Evolutionary conservation across 2,329 filamentous ascomycete species (phyloP).

Genomic region (Chalaropsis ovoidea): DNA sequence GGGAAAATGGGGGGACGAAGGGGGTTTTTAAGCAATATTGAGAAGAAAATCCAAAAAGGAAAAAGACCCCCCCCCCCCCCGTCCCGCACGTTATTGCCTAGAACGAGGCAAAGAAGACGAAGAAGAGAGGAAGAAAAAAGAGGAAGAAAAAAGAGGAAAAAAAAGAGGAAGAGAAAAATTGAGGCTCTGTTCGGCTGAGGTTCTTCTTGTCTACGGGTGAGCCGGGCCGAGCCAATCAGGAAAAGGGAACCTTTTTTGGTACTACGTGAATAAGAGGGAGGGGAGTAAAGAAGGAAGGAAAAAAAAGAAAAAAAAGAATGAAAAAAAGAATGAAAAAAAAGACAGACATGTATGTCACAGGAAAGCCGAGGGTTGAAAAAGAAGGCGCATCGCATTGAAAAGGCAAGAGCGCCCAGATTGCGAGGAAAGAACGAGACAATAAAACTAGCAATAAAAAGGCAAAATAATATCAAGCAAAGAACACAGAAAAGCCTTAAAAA

Average conservation of each 20-base stretch:
- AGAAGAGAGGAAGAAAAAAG: background rate
- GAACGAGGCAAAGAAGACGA: background rate
- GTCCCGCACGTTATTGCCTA: slow-evolving; percentile 4
- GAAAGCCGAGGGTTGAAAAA: background rate
- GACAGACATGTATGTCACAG: background rate
- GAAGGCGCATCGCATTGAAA: no score
- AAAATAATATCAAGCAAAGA: background rate
- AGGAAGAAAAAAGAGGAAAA: background rate
- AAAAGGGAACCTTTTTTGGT: background rate
- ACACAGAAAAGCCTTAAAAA: background rate
- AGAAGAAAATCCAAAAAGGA: background rate
- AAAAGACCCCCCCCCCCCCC: background rate
- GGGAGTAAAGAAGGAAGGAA: background rate
- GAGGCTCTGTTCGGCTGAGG: background rate
- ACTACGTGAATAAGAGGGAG: background rate
- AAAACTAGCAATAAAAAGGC: background rate
- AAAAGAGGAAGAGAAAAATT: background rate
- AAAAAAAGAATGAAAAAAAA: background rate
- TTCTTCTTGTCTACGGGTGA: background rate
- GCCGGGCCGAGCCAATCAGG: slow-evolving; percentile 1
- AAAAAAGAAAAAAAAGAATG: background rate
- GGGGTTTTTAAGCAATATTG: background rate
- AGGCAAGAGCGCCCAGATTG: no score
- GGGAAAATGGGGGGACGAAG: no score
- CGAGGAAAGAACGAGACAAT: background rate